Percentiles rank a stretch among this genome's conserved stretches.
These are phyloP conservation scores for Hibiscus trionum DNA, from an alignment of 345 rosid species.

Conservation along the genomic window DNA sequence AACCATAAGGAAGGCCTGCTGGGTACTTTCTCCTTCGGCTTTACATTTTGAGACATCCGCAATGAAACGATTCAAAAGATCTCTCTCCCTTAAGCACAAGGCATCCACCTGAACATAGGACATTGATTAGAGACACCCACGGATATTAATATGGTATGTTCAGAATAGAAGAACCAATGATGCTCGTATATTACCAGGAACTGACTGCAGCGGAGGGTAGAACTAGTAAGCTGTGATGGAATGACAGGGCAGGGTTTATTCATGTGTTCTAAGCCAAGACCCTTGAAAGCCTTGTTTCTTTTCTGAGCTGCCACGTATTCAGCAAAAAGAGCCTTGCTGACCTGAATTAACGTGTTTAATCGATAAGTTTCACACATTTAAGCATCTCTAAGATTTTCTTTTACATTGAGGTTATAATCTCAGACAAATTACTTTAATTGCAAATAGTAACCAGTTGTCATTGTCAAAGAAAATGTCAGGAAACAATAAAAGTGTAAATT, in stretches of 20 bases:
- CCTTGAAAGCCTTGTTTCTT: constrained; percentile 59
- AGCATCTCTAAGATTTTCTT: no score
- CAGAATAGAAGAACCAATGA: background rate
- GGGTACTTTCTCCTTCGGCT: constrained; percentile 60
- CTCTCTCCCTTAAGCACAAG: constrained; percentile 74
- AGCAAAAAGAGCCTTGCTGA: constrained; percentile 86
- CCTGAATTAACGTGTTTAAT: constrained; percentile 34
- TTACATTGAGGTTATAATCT: no score
- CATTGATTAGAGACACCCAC: background rate
- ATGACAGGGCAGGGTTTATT: constrained; percentile 53
- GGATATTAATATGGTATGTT: background rate
- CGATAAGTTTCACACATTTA: background rate
- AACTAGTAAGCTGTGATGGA: constrained; percentile 60
- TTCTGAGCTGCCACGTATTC: constrained; percentile 57
- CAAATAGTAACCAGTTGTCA: no score
- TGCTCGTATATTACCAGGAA: constrained; percentile 50
- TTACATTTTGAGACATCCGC: constrained; percentile 51
- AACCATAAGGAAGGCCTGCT: constrained; percentile 51
- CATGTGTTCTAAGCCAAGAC: constrained; percentile 85
- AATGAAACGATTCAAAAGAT: constrained; percentile 61
- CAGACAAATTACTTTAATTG: no score
- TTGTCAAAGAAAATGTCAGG: background rate
- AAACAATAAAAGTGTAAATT: background rate
- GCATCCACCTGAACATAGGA: constrained; percentile 41
- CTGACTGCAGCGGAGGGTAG: constrained; percentile 53